Conservation (phyloP, 2,329 filamentous ascomycete genomes). For the Calonectria honghensis region DNA sequence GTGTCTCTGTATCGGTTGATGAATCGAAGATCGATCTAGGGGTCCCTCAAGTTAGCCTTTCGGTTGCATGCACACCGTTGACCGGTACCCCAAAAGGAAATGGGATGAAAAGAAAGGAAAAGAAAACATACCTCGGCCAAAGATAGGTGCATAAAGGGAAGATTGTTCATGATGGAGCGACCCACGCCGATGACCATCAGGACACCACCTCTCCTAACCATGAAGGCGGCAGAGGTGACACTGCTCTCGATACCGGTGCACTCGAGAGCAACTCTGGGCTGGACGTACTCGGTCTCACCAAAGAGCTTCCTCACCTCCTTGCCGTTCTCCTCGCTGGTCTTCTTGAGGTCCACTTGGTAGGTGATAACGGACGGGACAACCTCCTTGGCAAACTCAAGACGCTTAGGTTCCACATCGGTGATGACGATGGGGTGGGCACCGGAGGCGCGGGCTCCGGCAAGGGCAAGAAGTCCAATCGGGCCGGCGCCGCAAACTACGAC, state of each 20-base stretch:
- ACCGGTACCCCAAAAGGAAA: background rate
- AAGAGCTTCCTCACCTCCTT: constrained; percentile 73
- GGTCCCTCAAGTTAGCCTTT: constrained; percentile 51
- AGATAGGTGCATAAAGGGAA: constrained; percentile 80
- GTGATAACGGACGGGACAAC: constrained; percentile 73
- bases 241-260: constrained; percentile 81
- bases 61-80: constrained; percentile 1
- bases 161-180: constrained; percentile 76
- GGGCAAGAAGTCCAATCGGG: constrained; percentile 76
- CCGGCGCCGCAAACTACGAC: constrained; percentile 77
- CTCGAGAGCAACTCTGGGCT: constrained; percentile 76
- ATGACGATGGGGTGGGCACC: constrained; percentile 79
- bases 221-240: constrained; percentile 74
- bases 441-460: constrained; percentile 75
- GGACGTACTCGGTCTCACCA: constrained; percentile 71
- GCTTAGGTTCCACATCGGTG: constrained; percentile 75
- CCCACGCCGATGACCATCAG: constrained; percentile 81
- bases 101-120: no score
- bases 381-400: constrained; percentile 74
- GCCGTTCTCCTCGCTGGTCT: constrained; percentile 70
- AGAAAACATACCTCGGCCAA: constrained; percentile 70
- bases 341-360: constrained; percentile 70
- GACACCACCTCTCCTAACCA: constrained; percentile 74
- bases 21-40: constrained; percentile 78
- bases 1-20: constrained; percentile 83